Base-by-base conservation (phyloP, 176 grass and related monocot species). In the Musa beccarii region DNA sequence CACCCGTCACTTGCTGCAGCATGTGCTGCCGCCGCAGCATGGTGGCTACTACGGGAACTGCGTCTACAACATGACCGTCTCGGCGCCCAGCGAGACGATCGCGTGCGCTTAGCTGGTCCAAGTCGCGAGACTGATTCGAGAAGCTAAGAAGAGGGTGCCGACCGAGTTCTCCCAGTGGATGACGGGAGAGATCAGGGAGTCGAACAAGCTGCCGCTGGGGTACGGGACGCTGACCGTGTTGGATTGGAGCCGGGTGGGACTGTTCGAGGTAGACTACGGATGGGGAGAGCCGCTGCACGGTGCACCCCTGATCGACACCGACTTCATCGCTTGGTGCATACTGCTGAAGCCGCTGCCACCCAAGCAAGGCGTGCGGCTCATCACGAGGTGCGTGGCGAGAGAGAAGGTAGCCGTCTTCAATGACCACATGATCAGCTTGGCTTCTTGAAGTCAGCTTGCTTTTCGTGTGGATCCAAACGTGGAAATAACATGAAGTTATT, bases 261-360 rank as follows among this genome's bases (percentile, higher is more conserved):
- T 96, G 78, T 89, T 92, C 54, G 87, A 96, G 83, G 92, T 96
- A 68, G 92, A 96, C 87, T 96, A 92, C 13, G 89, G 92, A 8
- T 90, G 86, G 78, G 89, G 92, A 20, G 85, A 89, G 72, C 85
- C 89, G 0, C 78, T 77, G 12, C 92, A 92, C 49, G 87, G 92
- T 50, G 92, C 89, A 74, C 89, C 89, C 63, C 76, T 92, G 61
- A 85, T 92, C 28, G 87, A 96, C 8, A 80, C 78, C 76, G 84
- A 88, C 85, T 87, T 90, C 75, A 80, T 92, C 11, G 85, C 81
- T 11, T 92, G 81, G 1, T 85, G 80, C 21, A 92, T 96, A 81
- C 87, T 92, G 76, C 85, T 92, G 21, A 89, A 80, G 79, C 89
- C 92, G 21, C 83, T 85, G 3, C 62, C 57, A 14, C 92, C 92